These are phyloP conservation scores for Orbilia quercus DNA, from an alignment of 2,329 filamentous ascomycete species.

Conservation along the genomic window DNA sequence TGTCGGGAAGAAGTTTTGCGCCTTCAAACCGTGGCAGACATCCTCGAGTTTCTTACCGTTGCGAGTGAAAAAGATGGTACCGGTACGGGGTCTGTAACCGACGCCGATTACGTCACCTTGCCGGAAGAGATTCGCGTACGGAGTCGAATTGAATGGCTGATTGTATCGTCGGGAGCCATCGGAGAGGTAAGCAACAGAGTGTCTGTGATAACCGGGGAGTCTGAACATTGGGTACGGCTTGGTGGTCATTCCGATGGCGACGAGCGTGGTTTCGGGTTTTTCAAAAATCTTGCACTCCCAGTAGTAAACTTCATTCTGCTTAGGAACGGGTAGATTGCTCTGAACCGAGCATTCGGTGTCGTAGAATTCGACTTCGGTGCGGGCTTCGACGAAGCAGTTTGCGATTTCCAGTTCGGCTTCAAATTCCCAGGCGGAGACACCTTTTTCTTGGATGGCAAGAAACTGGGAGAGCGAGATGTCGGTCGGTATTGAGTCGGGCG, in stretches of 20 bases:
- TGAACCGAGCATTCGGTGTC: conserved; percentile 97
- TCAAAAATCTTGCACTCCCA: conserved; percentile 99
- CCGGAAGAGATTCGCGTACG: conserved; percentile 84
- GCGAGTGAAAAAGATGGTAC: conserved; percentile 96
- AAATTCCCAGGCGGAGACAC: conserved; percentile 99
- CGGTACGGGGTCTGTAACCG: conserved; percentile 92
- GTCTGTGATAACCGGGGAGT: conserved; percentile 91
- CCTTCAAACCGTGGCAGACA: conserved; percentile 89
- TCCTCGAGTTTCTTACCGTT: conserved; percentile 98
- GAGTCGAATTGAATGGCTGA: conserved; percentile 83
- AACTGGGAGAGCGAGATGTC: conserved; percentile 98
- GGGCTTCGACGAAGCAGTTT: conserved; percentile 96
- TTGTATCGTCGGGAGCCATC: conserved; percentile 88
- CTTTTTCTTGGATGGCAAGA: conserved; percentile 97
- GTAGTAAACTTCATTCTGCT: conserved; percentile 99
- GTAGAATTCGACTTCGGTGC: conserved; percentile 98
- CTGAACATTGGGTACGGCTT: conserved; percentile 97
- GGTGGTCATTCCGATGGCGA: conserved; percentile 93
- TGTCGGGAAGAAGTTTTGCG: conserved; percentile 96
- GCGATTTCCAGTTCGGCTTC: conserved; percentile 98
- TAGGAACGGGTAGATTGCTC: conserved; percentile 94
- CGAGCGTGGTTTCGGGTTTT: conserved; percentile 85
- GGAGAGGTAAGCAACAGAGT: conserved; percentile 90
- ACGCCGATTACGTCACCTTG: conserved; percentile 97
- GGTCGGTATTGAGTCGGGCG: conserved; percentile 92